phyloP scores from a whole-genome alignment of 2,329 filamentous ascomycete genomes.

The Phialophora macrospora region DNA sequence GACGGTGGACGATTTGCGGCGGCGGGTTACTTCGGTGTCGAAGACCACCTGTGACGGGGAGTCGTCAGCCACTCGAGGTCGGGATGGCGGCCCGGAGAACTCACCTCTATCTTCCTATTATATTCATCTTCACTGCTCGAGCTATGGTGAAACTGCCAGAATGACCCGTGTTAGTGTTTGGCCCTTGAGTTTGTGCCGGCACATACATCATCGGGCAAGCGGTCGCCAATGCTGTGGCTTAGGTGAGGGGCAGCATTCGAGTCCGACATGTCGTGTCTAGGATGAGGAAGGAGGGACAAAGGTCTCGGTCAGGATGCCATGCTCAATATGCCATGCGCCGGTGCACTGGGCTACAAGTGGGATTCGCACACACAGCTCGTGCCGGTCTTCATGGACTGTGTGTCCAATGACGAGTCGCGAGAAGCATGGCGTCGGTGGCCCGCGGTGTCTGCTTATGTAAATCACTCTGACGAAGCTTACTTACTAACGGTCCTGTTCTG shows the following conservation, averaged over 20 bases:
- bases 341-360: neutral
- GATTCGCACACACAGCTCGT: neutral
- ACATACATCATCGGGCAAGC: conserved; percentile 32
- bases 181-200: neutral
- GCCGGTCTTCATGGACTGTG: neutral
- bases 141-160: conserved; percentile 39
- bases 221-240: conserved; percentile 35
- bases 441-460: neutral
- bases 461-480: neutral
- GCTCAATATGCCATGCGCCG: neutral
- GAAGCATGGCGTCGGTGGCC: neutral
- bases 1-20: conserved; percentile 66
- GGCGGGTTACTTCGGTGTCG: conserved; percentile 56
- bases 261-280: conserved; percentile 15
- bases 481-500: neutral
- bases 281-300: neutral
- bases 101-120: conserved; percentile 42
- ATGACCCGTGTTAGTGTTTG: conserved; percentile 11
- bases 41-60: conserved; percentile 61
- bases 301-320: conserved; percentile 10
- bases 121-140: conserved; percentile 45
- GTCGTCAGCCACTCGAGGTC: neutral
- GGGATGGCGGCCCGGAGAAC: neutral
- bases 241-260: conserved; percentile 30
- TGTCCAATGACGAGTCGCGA: neutral